phyloP scores from a whole-genome alignment of 2,329 filamentous ascomycete species.

The Pyrenophora tritici-repentis region DNA sequence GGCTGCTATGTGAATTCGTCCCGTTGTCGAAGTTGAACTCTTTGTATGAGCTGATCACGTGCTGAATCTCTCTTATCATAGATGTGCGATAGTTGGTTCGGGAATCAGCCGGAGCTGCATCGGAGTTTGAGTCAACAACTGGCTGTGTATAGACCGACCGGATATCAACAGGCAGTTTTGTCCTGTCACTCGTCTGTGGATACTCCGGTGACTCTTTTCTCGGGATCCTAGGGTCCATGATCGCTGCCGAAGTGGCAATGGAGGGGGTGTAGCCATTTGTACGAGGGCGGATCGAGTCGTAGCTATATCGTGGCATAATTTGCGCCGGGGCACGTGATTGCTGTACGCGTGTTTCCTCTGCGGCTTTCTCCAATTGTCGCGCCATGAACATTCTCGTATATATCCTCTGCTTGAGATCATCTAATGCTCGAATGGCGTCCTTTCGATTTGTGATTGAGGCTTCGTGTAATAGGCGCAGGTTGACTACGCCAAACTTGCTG shows the following conservation, averaged over 20 bases:
- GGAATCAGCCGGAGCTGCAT: conserved; percentile 30
- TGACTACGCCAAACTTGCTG: conserved; percentile 31
- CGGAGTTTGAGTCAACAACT: conserved; percentile 22
- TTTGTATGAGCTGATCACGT: conserved; percentile 41
- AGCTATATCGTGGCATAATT: conserved; percentile 20
- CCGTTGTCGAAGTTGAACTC: conserved; percentile 16
- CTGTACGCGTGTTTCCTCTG: conserved; percentile 3
- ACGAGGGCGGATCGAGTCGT: conserved; percentile 7
- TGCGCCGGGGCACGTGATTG: conserved; percentile 19
- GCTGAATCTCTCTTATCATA: conserved; percentile 42
- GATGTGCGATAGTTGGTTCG: conserved; percentile 25
- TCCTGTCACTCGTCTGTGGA: conserved; percentile 27
- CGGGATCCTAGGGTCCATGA: conserved; percentile 14
- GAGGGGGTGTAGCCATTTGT: conserved; percentile 25
- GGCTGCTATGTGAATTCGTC: conserved; percentile 3
- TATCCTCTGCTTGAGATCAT: conserved; percentile 47
- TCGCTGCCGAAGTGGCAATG: conserved; percentile 24
- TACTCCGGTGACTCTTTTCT: conserved; percentile 32
- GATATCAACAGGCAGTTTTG: conserved; percentile 12
- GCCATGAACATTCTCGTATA: conserved; percentile 28
- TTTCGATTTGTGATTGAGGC: conserved; percentile 44
- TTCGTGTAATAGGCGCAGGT: conserved; percentile 45
- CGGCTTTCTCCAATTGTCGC: conserved; percentile 18
- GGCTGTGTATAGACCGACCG: conserved; percentile 4
- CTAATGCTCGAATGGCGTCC: conserved; percentile 41